A percentile compares a stretch with the other conserved stretches of the same genome.
Evolutionary conservation across 208 protist genomes (phyloP).

Genomic region (Wallacemonas rigidus): DNA sequence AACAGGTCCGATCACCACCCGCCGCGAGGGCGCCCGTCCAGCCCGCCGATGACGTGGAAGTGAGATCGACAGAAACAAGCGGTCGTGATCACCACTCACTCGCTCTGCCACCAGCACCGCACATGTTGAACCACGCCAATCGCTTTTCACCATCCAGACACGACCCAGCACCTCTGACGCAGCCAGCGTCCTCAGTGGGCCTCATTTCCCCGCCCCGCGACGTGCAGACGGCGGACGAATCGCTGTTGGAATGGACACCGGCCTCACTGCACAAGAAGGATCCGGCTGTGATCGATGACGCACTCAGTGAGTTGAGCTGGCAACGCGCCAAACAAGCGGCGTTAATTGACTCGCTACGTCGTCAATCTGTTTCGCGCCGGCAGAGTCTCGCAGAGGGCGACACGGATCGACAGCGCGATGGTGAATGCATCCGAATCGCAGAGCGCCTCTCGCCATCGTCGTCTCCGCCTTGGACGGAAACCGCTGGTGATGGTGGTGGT

Average conservation of each 20-base stretch:
- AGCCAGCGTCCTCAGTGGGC: no score
- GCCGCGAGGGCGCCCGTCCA: no score
- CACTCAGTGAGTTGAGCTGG: neutral
- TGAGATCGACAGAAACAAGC: no score
- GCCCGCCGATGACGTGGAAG: no score
- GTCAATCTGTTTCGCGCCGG: neutral
- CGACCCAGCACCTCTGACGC: no score
- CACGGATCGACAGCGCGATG: neutral
- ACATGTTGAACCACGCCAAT: neutral
- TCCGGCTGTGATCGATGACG: neutral
- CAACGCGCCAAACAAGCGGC: conserved; percentile 13
- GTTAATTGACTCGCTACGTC: neutral
- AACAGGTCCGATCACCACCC: neutral
- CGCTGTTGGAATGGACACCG: neutral
- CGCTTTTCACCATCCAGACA: neutral
- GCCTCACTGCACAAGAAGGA: neutral
- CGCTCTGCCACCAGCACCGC: neutral
- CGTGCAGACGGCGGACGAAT: neutral
- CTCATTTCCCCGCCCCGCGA: neutral
- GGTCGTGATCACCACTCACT: no score
- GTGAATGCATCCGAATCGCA: no score
- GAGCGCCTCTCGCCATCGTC: no score
- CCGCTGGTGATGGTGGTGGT: no score
- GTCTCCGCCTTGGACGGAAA: no score
- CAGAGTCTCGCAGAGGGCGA: neutral